phyloP scores from a whole-genome alignment of 805 yeast genomes.

The Zygosaccharomyces kombuchaensis region DNA sequence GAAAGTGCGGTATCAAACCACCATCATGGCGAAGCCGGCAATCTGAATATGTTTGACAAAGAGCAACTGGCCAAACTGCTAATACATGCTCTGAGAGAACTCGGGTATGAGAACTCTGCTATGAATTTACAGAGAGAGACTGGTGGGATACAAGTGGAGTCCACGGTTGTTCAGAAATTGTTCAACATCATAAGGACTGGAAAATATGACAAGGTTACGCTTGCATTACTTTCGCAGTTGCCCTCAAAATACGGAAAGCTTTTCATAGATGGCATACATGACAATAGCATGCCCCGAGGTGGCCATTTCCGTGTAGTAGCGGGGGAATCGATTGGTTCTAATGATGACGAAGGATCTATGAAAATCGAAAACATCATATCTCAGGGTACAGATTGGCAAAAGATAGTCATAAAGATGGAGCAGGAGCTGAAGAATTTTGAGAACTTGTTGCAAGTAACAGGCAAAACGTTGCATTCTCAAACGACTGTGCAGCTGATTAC shows the following conservation, averaged over 20 bases:
- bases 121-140: conserved; percentile 39
- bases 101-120: conserved; percentile 44
- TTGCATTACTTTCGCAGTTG: conserved; percentile 31
- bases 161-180: conserved; percentile 40
- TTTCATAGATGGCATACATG: conserved; percentile 10
- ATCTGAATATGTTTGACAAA: conserved; percentile 22
- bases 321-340: background rate
- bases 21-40: conserved; percentile 3
- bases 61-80: conserved; percentile 44
- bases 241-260: conserved; percentile 25
- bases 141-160: conserved; percentile 39
- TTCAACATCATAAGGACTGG: conserved; percentile 40
- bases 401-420: conserved; percentile 16
- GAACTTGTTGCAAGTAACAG: conserved; percentile 9
- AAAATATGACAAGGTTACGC: conserved; percentile 35
- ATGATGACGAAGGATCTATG: conserved; percentile 13
- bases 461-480: conserved; percentile 10
- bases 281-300: background rate
- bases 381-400: conserved; percentile 16
- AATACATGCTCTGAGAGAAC: conserved; percentile 46
- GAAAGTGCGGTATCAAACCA: conserved; percentile 2
- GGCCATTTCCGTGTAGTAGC: background rate
- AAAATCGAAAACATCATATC: conserved; percentile 15
- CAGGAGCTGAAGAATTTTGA: conserved; percentile 16
- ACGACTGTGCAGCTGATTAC: conserved; percentile 14